Evolutionary conservation across 2,329 filamentous ascomycete genomes (phyloP), one percentile per base, ranked within the genome.

Genomic region (Leptographium radiaticola): DNA sequence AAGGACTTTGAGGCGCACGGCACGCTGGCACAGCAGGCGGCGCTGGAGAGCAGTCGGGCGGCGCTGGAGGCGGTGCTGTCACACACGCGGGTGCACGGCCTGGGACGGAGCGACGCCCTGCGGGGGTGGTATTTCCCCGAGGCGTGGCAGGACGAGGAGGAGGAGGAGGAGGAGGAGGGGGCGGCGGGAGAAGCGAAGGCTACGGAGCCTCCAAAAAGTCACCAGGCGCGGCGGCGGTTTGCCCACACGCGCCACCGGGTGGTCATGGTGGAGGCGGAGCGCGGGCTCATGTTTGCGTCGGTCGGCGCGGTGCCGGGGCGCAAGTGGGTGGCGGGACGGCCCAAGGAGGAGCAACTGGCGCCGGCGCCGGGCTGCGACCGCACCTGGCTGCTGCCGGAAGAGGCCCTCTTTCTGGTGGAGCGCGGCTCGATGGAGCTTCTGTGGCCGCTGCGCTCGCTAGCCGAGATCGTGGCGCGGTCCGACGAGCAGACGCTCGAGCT

Each of bases 1-100:
- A 98, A 98, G 68, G 93, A 98, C 71, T 98, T 96, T 67, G 93
- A 97, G 70, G 84, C 87, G 33, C 89, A 97, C 69, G 87, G 87
- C 49, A 97, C 93, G 2, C 79, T 80, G 36, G 81, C 87, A 36
- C 93, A 98, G 68, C 81, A 84, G 59, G 76, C 79, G 54, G 80
- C 84, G 10, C 81, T 98, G 51, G 85, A 89, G 63, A 80, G 86
- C 48, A 95, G 89, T 58, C 83, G 91, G 53, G 76, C 79, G 60
- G 91, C 90, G 20, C 93, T 98, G 86, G 87, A 95, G 68, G 83
- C 89, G 61, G 90, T 91, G 2, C 76, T 97, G 53, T 77, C 81
- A 51, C 85, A 86, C 66, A 86, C 86, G 49, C 80, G 91, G 50
- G 74, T 85, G 33, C 89, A 95, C 65, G 71, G 75, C 31, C 16